phyloP scores from a whole-genome alignment of 2,329 filamentous ascomycete species.

The Biscogniauxia sp. region DNA sequence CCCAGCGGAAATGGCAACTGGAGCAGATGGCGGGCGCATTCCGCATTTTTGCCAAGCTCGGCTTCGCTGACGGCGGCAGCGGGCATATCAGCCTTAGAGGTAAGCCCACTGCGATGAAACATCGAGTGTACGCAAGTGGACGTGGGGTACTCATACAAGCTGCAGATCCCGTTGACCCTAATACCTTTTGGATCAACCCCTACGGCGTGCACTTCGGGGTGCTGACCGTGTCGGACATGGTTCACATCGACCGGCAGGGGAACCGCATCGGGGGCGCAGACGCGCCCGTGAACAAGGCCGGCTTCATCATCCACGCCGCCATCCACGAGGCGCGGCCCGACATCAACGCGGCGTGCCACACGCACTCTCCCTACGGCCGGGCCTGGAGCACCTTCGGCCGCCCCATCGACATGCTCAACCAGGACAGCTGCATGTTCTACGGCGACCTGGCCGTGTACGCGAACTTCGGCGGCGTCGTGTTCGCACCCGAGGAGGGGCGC shows the following conservation, averaged over 20 bases:
- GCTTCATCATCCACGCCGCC: constrained; percentile 58
- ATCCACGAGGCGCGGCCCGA: constrained; percentile 55
- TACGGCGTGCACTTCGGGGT: constrained; percentile 55
- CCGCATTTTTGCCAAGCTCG: constrained; percentile 56
- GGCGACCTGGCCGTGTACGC: constrained; percentile 55
- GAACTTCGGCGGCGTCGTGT: constrained; percentile 57
- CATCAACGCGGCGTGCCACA: constrained; percentile 56
- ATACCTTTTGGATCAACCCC: constrained; percentile 13
- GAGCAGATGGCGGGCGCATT: constrained; percentile 58
- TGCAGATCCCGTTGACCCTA: constrained; percentile 34
- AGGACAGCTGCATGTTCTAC: constrained; percentile 54
- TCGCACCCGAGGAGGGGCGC: constrained; percentile 53
- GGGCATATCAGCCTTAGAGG: constrained; percentile 48
- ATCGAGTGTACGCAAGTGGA: background rate
- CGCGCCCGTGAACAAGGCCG: constrained; percentile 49
- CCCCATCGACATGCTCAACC: constrained; percentile 55
- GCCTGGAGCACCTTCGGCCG: constrained; percentile 55
- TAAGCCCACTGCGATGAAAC: too few relatives aligned
- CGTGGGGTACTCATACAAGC: background rate
- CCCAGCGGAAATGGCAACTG: constrained; percentile 12
- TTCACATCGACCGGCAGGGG: constrained; percentile 53
- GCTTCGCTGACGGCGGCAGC: constrained; percentile 59
- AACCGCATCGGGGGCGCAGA: constrained; percentile 53
- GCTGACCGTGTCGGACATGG: constrained; percentile 56
- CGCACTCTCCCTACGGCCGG: constrained; percentile 52